Conservation (phyloP, 768 basidiomycete species). For the Amanita fuliginea region DNA sequence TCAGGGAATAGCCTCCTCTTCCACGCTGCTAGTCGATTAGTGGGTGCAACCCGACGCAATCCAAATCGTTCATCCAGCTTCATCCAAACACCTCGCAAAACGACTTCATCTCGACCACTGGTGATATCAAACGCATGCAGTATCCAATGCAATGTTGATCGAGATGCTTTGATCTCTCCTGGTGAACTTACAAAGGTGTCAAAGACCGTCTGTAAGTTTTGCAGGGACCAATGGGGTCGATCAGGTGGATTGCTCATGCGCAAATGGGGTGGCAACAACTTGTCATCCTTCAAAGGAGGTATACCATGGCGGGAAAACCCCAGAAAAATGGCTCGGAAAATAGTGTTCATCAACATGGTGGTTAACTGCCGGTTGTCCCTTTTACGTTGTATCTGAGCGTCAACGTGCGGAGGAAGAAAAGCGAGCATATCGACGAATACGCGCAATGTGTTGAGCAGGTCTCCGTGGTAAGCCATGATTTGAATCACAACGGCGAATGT, state of each 20-base stretch:
- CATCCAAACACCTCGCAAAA: constrained; percentile 47
- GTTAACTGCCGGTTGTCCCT: constrained; percentile 19
- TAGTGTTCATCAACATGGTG: constrained; percentile 24
- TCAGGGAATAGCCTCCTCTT: constrained; percentile 23
- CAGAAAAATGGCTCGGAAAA: constrained; percentile 66
- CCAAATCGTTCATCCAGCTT: constrained; percentile 46
- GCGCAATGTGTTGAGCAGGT: constrained; percentile 42
- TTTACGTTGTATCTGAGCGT: constrained; percentile 16
- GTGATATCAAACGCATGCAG: constrained; percentile 52
- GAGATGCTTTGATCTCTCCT: constrained; percentile 27
- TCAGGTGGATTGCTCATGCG: constrained; percentile 6
- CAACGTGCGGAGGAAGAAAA: constrained; percentile 26
- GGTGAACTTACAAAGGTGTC: constrained; percentile 53
- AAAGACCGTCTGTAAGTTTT: constrained; percentile 47
- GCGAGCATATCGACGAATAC: constrained; percentile 62
- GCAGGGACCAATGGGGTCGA: constrained; percentile 41
- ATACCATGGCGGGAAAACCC: constrained; percentile 59
- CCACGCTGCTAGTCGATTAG: constrained; percentile 32
- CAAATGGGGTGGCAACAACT: background rate
- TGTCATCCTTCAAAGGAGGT: constrained; percentile 9
- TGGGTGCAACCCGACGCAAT: constrained; percentile 28
- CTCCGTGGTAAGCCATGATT: constrained; percentile 57
- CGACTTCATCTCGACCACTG: constrained; percentile 36
- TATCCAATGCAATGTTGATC: constrained; percentile 51
- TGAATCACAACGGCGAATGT: constrained; percentile 69